These are phyloP conservation scores for Trichoderma orchidacearum DNA, from an alignment of 495 filamentous ascomycete genomes.

Conservation along the genomic window DNA sequence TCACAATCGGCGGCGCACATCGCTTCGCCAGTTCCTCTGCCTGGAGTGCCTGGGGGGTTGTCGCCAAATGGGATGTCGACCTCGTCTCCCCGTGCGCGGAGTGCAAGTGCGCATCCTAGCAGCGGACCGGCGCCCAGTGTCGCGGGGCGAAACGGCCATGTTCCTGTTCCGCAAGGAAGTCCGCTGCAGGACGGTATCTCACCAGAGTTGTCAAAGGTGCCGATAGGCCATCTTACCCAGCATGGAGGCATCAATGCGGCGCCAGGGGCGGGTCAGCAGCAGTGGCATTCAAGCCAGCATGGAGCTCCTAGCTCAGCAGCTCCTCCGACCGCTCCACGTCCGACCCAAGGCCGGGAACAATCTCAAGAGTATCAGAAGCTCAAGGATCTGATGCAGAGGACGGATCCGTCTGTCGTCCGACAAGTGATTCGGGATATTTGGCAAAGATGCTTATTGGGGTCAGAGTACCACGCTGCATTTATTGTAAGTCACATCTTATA, in stretches of 20 bases:
- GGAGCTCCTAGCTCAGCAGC: not conserved
- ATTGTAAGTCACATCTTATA: constrained; percentile 26
- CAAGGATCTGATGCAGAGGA: constrained; percentile 10
- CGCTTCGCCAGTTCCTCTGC: not conserved
- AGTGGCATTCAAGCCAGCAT: not conserved
- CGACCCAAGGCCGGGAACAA: not conserved
- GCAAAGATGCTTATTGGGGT: constrained; percentile 35
- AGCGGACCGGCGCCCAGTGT: not conserved
- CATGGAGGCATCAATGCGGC: no score
- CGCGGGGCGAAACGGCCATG: not conserved
- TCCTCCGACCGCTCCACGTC: not conserved
- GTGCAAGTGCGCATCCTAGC: not conserved
- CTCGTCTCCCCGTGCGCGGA: not conserved
- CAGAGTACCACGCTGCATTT: constrained; percentile 36
- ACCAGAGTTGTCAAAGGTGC: not conserved
- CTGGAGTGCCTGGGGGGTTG: not conserved
- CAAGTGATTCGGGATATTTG: constrained; percentile 31
- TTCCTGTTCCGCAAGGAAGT: not conserved
- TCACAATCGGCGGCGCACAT: not conserved
- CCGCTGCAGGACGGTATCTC: not conserved
- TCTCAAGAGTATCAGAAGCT: not conserved
- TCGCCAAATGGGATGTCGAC: not conserved
- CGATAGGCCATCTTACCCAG: not conserved
- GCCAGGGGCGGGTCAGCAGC: not conserved
- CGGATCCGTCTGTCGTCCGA: constrained; percentile 27